Evolutionary conservation across 768 basidiomycete genomes (phyloP).

Genomic region (Boletus sp.): DNA sequence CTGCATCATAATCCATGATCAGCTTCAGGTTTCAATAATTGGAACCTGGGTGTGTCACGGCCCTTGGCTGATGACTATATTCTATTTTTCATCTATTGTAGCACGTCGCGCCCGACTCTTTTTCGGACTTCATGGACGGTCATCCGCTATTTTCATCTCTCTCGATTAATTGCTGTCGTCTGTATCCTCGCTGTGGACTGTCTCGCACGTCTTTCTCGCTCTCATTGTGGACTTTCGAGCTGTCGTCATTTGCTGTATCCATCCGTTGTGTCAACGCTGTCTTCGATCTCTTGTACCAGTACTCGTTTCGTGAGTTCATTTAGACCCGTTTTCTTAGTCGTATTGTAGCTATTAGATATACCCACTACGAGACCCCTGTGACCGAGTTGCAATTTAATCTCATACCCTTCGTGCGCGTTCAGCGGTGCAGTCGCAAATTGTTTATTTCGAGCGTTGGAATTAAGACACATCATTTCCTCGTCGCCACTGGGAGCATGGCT

Average conservation of each 20-base stretch:
- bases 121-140: constrained; percentile 16
- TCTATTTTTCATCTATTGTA: constrained; percentile 19
- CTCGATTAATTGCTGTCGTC: not conserved
- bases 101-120: not conserved
- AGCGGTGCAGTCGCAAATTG: not conserved
- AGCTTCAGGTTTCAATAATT: constrained; percentile 8
- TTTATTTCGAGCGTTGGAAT: too few relatives aligned
- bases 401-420: not conserved
- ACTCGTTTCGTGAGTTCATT: not conserved
- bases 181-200: constrained; percentile 13
- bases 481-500: too few relatives aligned
- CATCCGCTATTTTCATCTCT: constrained; percentile 1
- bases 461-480: too few relatives aligned
- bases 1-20: constrained; percentile 12
- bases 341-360: constrained; percentile 6
- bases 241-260: constrained; percentile 15
- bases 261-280: constrained; percentile 1
- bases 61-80: constrained; percentile 5
- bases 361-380: not conserved
- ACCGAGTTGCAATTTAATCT: not conserved
- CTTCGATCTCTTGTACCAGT: not conserved
- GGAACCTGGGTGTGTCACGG: constrained; percentile 6
- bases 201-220: constrained; percentile 2
- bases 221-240: constrained; percentile 7
- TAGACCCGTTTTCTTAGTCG: not conserved